phyloP scores from a whole-genome alignment of 1,284 basidiomycete genomes.

The Blastosporella zonata region DNA sequence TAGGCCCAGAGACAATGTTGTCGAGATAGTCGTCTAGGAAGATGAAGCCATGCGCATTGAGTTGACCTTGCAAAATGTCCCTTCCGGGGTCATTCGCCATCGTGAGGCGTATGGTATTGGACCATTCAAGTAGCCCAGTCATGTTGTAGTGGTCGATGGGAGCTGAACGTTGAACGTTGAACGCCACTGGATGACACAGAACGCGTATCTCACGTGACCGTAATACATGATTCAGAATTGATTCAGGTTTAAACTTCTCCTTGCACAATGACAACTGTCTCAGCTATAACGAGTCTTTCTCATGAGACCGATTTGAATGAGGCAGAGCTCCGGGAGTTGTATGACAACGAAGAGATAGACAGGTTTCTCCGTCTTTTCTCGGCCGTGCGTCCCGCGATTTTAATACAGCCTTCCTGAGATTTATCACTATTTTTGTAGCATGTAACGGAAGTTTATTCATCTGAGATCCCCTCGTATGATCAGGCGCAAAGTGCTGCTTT shows the following conservation, averaged over 20 bases:
- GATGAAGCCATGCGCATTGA: slow-evolving; percentile 69
- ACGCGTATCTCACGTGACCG: slow-evolving; percentile 2
- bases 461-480: slow-evolving; percentile 17
- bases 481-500: neutral
- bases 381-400: slow-evolving; percentile 35
- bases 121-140: slow-evolving; percentile 56
- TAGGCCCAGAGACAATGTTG: slow-evolving; percentile 61
- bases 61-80: slow-evolving; percentile 64
- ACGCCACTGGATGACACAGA: too few relatives aligned
- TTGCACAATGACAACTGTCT: too few relatives aligned
- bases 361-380: slow-evolving; percentile 57
- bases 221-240: neutral
- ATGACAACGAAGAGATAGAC: slow-evolving; percentile 63
- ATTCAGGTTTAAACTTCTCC: too few relatives aligned
- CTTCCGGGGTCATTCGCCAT: slow-evolving; percentile 73
- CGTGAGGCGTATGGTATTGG: slow-evolving; percentile 57
- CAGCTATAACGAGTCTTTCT: neutral
- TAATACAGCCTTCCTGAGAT: neutral
- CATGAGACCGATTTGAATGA: slow-evolving; percentile 30
- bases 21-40: slow-evolving; percentile 78
- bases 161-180: too few relatives aligned
- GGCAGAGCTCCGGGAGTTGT: slow-evolving; percentile 48
- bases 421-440: slow-evolving; percentile 36
- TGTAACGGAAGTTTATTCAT: slow-evolving; percentile 54
- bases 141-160: slow-evolving; percentile 9